These are phyloP conservation scores for Hippophae tibetana DNA, from an alignment of 306 rosid genomes.

Conservation along the genomic window DNA sequence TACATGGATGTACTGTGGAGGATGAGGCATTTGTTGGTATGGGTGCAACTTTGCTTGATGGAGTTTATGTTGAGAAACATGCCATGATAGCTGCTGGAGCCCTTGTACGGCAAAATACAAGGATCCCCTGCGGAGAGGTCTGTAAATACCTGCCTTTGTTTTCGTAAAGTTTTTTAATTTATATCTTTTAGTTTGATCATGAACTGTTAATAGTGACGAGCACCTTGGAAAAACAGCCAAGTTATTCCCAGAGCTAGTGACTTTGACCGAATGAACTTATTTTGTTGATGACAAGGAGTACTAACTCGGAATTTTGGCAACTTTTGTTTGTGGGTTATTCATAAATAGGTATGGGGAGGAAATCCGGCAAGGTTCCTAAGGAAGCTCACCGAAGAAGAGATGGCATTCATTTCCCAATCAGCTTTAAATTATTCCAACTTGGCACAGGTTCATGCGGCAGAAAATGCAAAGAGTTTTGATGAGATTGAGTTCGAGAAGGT, in stretches of 20 bases:
- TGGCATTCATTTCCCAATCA: conserved; percentile 76
- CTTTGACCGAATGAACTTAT: conserved; percentile 5
- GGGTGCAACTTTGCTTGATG: conserved; percentile 95
- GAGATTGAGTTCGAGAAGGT: conserved; percentile 68
- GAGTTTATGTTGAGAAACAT: conserved; percentile 73
- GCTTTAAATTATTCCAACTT: conserved; percentile 73
- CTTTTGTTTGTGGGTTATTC: neutral
- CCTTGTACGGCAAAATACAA: conserved; percentile 82
- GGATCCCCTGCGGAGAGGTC: conserved; percentile 94
- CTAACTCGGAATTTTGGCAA: neutral
- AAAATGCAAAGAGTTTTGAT: conserved; percentile 67
- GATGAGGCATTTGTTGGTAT: conserved; percentile 96
- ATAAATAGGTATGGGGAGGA: conserved; percentile 85
- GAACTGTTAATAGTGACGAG: neutral
- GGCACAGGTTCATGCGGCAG: conserved; percentile 91
- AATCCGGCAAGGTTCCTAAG: conserved; percentile 92
- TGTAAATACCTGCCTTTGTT: conserved; percentile 10
- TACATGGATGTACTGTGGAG: conserved; percentile 90
- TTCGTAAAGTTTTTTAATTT: neutral
- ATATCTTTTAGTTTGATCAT: neutral
- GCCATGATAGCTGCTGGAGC: conserved; percentile 99
- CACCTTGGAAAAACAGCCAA: neutral
- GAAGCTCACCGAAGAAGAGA: conserved; percentile 88
- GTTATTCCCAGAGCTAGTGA: neutral
- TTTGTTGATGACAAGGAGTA: neutral